Percentiles rank a stretch among this genome's conserved stretches.
phyloP scores from a whole-genome alignment of 2,329 filamentous ascomycete genomes.

The Tolypocladium paradoxum region DNA sequence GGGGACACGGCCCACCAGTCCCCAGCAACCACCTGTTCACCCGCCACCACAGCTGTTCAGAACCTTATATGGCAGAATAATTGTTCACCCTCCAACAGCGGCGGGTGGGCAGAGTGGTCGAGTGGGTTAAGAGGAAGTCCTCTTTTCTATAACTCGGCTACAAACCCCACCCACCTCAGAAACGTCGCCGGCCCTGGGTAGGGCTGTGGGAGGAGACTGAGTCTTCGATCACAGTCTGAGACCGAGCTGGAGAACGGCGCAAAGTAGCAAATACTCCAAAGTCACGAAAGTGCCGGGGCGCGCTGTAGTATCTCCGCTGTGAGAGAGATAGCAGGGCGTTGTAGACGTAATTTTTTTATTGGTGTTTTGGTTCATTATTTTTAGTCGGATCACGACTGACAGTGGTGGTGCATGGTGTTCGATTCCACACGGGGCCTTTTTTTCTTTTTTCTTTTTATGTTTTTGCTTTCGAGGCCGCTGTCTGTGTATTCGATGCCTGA shows the following conservation, averaged over 20 bases:
- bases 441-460: neutral
- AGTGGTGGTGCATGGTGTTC: no score
- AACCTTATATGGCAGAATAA: neutral
- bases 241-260: conserved; percentile 12
- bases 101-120: neutral
- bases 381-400: neutral
- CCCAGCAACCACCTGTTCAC: neutral
- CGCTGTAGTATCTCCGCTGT: conserved; percentile 14
- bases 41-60: neutral
- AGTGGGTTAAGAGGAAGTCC: neutral
- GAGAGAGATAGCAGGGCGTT: conserved; percentile 12
- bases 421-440: no score
- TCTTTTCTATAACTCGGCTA: no score
- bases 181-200: conserved; percentile 5
- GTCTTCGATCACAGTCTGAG: no score
- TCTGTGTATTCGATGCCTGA: neutral
- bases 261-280: conserved; percentile 14
- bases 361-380: neutral
- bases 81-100: neutral
- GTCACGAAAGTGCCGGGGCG: conserved; percentile 15
- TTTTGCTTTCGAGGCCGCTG: neutral
- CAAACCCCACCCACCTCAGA: conserved; percentile 2
- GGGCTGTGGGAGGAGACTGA: no score
- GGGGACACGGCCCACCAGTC: neutral
- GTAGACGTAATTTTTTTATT: neutral